phyloP scores from a whole-genome alignment of 306 rosid genomes.

The Neltuma alba region DNA sequence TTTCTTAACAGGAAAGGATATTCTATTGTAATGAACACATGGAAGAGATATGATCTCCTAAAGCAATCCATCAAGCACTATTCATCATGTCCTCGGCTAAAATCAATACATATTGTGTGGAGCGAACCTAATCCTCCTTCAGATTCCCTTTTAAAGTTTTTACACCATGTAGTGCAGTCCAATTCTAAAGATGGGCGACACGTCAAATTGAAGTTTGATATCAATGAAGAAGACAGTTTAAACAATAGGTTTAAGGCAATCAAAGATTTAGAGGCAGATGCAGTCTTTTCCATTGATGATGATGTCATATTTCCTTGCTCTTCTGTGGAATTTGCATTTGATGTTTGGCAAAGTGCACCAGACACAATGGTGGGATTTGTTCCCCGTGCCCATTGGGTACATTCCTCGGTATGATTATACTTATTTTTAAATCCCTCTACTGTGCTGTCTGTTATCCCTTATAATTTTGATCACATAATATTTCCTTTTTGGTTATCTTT shows the following conservation, averaged over 20 bases:
- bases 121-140: constrained; percentile 90
- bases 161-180: constrained; percentile 47
- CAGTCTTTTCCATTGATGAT: constrained; percentile 86
- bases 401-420: constrained; percentile 57
- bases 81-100: constrained; percentile 72
- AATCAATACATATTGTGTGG: constrained; percentile 87
- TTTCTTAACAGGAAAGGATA: constrained; percentile 73
- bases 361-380: constrained; percentile 98
- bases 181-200: constrained; percentile 52
- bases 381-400: constrained; percentile 88
- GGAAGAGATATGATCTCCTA: constrained; percentile 96
- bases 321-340: constrained; percentile 84
- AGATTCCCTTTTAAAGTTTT: constrained; percentile 47
- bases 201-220: constrained; percentile 69
- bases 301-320: constrained; percentile 94
- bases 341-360: constrained; percentile 93
- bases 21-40: constrained; percentile 89
- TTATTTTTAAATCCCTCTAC: neutral
- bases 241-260: constrained; percentile 91
- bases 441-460: constrained; percentile 5
- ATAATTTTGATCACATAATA: constrained; percentile 1
- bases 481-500: constrained; percentile 20
- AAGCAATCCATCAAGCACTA: constrained; percentile 90
- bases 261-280: constrained; percentile 73
- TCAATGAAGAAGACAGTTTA: constrained; percentile 85